Evolutionary conservation across 225 moss, liverwort and hornwort species (phyloP).

Genomic region (Physcomitrium patens): DNA sequence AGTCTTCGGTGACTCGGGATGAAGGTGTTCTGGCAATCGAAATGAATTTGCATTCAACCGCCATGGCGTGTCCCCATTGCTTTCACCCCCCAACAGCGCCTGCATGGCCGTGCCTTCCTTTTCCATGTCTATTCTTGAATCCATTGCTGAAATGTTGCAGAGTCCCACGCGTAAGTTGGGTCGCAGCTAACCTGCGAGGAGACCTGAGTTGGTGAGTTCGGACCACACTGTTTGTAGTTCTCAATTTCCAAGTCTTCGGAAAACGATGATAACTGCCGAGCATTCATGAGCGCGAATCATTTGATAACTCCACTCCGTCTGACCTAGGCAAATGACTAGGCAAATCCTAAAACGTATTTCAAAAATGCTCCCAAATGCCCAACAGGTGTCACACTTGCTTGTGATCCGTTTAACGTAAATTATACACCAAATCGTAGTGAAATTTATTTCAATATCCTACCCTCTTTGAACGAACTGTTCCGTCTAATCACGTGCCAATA

Average conservation of each 20-base stretch:
- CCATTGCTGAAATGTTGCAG: conserved; percentile 38
- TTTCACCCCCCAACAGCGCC: conserved; percentile 47
- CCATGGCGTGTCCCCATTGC: conserved; percentile 44
- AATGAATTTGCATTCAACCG: conserved; percentile 52
- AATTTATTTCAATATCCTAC: too few species aligned
- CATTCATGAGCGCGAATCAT: too few species aligned
- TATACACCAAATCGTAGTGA: too few species aligned
- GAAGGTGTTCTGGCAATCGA: conserved; percentile 41
- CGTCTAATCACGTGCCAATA: too few species aligned
- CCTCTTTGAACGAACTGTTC: too few species aligned
- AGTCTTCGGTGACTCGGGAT: conserved; percentile 44
- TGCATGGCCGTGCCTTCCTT: conserved; percentile 60
- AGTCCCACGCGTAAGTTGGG: conserved; percentile 28
- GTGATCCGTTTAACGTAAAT: too few species aligned
- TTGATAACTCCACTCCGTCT: too few species aligned
- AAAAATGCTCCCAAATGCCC: too few species aligned
- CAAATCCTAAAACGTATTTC: too few species aligned
- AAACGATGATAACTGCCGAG: too few species aligned
- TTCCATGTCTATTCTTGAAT: conserved; percentile 49
- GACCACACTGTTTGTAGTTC: conserved; percentile 1
- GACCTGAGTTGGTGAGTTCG: neutral
- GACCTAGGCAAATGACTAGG: too few species aligned
- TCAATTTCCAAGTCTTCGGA: neutral
- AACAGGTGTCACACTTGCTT: too few species aligned
- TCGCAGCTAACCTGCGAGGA: conserved; percentile 7